Percentiles rank a stretch among this genome's conserved stretches.
Evolutionary conservation across 2,329 filamentous ascomycete species (phyloP).

Genomic region (Penicillium sp.): DNA sequence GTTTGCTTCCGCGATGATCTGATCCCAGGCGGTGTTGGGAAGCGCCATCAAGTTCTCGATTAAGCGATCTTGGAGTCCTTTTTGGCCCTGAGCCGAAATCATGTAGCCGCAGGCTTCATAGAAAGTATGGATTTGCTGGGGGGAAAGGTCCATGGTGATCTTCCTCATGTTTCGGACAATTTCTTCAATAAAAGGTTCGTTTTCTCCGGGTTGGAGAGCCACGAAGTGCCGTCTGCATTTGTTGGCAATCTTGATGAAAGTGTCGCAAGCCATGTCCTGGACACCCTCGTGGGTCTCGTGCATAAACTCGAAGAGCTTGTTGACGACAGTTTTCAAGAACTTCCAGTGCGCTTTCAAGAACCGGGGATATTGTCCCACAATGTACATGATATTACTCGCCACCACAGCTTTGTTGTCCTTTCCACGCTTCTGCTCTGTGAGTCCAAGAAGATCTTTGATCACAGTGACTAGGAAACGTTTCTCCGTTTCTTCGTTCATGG

Average conservation of each 20-base stretch:
- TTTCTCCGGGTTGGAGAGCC: constrained; percentile 88
- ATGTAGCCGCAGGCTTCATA: constrained; percentile 99
- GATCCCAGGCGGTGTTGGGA: constrained; percentile 92
- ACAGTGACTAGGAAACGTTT: constrained; percentile 98
- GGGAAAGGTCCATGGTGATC: constrained; percentile 91
- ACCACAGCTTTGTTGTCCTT: constrained; percentile 99
- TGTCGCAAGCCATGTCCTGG: constrained; percentile 99
- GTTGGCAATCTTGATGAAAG: constrained; percentile 98
- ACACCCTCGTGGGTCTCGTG: constrained; percentile 99
- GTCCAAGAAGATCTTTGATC: constrained; percentile 93
- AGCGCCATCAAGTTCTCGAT: constrained; percentile 90
- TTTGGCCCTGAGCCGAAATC: constrained; percentile 97
- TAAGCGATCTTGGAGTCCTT: constrained; percentile 86
- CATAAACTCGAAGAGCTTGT: constrained; percentile 99
- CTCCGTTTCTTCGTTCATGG: constrained; percentile 99
- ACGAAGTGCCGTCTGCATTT: constrained; percentile 98
- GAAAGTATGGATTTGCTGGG: constrained; percentile 97
- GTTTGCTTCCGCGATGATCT: constrained; percentile 86
- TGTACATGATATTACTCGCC: constrained; percentile 99
- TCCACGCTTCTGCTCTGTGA: constrained; percentile 98
- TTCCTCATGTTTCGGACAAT: constrained; percentile 94
- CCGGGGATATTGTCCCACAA: constrained; percentile 96
- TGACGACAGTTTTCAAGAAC: constrained; percentile 98
- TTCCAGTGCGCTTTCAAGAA: constrained; percentile 99
- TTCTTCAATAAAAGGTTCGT: constrained; percentile 96